A percentile compares a stretch with the other conserved stretches of the same genome.
phyloP scores from a whole-genome alignment of 2,329 filamentous ascomycete species.

The Colletotrichum lentis region DNA sequence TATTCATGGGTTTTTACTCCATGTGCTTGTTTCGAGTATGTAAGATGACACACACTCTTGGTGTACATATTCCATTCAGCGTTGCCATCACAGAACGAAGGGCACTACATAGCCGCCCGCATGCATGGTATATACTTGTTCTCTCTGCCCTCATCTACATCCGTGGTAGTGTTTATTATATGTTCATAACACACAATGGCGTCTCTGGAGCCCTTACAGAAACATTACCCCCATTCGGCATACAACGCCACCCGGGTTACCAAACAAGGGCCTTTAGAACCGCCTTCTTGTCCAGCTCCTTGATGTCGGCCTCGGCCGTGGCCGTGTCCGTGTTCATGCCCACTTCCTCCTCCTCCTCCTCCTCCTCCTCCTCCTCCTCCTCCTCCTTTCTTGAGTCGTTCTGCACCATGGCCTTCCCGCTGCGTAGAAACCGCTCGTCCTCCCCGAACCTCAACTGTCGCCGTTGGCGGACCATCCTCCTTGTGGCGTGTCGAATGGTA shows the following conservation, averaged over 20 bases:
- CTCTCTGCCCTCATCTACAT: background rate
- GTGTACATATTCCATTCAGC: constrained; percentile 11
- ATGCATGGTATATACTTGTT: background rate
- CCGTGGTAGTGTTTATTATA: no score
- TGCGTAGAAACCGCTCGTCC: constrained; percentile 9
- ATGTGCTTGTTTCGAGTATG: background rate
- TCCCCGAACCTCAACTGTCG: constrained; percentile 16
- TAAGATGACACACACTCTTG: background rate
- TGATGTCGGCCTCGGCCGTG: background rate
- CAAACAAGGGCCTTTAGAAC: constrained; percentile 16
- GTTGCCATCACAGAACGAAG: background rate
- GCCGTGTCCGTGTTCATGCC: background rate
- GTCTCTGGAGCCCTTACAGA: background rate
- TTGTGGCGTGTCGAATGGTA: constrained; percentile 7
- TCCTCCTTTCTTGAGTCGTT: background rate
- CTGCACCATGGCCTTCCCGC: background rate
- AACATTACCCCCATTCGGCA: background rate
- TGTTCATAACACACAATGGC: background rate
- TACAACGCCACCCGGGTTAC: background rate
- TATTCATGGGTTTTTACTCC: background rate
- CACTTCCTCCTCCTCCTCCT: background rate
- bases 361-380: background rate
- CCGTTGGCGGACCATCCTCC: constrained; percentile 23
- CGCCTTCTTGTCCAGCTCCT: background rate
- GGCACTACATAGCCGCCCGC: background rate